These are phyloP conservation scores for Carpinus viminea DNA, from an alignment of 306 rosid species.

Conservation along the genomic window DNA sequence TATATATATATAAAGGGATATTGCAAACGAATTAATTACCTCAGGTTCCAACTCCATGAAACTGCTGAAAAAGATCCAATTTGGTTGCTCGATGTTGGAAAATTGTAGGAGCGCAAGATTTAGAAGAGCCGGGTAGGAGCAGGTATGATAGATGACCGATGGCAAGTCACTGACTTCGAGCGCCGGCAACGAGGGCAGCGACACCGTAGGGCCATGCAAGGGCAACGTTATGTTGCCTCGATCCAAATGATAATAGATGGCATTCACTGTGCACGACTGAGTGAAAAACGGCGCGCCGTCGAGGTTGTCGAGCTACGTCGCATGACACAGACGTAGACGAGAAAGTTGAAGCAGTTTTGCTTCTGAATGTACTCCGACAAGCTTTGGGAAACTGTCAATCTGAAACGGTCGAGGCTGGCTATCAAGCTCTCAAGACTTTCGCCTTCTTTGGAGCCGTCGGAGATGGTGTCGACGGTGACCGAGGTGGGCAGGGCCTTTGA, in stretches of 20 bases:
- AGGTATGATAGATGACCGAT: not conserved
- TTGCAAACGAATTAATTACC: not conserved
- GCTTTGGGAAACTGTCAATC: not conserved
- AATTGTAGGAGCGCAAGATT: not conserved
- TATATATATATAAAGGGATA: not conserved
- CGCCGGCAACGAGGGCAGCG: slow-evolving; percentile 21
- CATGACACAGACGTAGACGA: slow-evolving; percentile 29
- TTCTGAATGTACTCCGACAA: not conserved
- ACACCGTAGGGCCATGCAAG: not conserved
- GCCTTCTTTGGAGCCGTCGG: slow-evolving; percentile 25
- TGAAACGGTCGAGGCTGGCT: not conserved
- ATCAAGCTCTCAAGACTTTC: not conserved
- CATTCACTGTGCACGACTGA: slow-evolving; percentile 14
- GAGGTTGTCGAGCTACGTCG: slow-evolving; percentile 26
- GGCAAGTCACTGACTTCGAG: slow-evolving; percentile 8
- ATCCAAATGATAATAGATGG: slow-evolving; percentile 13
- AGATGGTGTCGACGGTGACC: slow-evolving; percentile 13
- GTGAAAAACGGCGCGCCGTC: slow-evolving; percentile 32
- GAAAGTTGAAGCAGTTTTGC: not conserved
- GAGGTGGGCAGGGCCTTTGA: not conserved
- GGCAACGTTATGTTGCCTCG: slow-evolving; percentile 10
- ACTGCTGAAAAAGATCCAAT: slow-evolving; percentile 17
- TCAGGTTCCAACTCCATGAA: slow-evolving; percentile 11
- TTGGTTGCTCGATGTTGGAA: slow-evolving; percentile 12
- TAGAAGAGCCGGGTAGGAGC: not conserved